phyloP scores from a whole-genome alignment of 768 basidiomycete genomes.

The Trametes maxima region DNA sequence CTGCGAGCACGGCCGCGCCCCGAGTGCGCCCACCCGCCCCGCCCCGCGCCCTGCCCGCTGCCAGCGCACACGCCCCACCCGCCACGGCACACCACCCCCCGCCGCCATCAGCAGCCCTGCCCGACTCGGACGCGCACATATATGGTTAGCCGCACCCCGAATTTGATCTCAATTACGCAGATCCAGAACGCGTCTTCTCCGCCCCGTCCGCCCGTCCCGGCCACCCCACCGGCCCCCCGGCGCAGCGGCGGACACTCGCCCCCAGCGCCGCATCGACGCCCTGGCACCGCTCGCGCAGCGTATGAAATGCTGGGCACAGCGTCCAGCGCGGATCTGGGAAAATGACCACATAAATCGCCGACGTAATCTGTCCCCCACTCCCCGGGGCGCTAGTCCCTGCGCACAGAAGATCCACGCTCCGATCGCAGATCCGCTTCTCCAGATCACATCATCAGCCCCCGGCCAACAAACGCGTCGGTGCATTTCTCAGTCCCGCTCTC shows the following conservation, averaged over 20 bases:
- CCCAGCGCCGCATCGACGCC: not conserved
- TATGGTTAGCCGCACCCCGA: constrained; percentile 14
- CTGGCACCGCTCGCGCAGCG: constrained; percentile 1
- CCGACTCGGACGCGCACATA: constrained; percentile 11
- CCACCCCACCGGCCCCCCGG: not conserved
- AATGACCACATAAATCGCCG: constrained; percentile 12
- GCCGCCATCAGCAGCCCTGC: constrained; percentile 4
- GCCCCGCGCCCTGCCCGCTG: not conserved
- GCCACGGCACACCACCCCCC: constrained; percentile 3
- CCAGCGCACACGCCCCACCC: constrained; percentile 18
- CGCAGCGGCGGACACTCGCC: not conserved
- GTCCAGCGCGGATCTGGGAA: constrained; percentile 14
- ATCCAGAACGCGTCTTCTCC: constrained; percentile 17
- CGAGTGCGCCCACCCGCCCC: not conserved
- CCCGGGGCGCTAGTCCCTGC: constrained; percentile 14
- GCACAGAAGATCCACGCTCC: constrained; percentile 22
- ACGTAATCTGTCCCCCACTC: constrained; percentile 19
- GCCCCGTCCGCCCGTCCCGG: constrained; percentile 5
- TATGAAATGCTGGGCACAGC: constrained; percentile 12
- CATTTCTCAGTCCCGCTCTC: not conserved
- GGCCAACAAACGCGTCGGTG: not conserved
- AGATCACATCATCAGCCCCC: constrained; percentile 20
- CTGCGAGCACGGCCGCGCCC: not conserved
- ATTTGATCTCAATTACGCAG: constrained; percentile 24
- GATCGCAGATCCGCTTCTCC: constrained; percentile 26